A percentile compares a stretch with the other conserved stretches of the same genome.
phyloP scores from a whole-genome alignment of 2,329 filamentous ascomycete genomes.

The Colletotrichum godetiae region DNA sequence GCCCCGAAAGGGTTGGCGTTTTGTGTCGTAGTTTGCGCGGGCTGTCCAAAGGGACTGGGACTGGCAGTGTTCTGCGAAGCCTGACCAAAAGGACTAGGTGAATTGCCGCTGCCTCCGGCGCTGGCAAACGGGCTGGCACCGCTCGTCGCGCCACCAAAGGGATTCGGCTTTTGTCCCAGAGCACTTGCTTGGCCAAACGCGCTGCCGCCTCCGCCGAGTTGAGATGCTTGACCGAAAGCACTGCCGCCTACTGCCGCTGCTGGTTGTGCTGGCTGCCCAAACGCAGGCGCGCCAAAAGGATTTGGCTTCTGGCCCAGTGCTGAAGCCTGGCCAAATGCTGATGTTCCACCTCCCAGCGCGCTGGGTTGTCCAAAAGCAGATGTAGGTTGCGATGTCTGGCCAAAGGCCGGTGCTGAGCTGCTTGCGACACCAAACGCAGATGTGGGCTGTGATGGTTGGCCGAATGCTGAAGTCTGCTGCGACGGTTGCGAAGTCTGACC shows the following conservation, averaged over 20 bases:
- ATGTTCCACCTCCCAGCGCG: constrained; percentile 36
- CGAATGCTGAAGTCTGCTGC: constrained; percentile 44
- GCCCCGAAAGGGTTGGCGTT: constrained; percentile 25
- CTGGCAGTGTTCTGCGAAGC: constrained; percentile 19
- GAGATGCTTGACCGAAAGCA: constrained; percentile 48
- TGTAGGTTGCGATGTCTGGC: constrained; percentile 46
- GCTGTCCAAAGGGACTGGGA: constrained; percentile 29
- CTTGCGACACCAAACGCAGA: constrained; percentile 49
- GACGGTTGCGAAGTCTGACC: constrained; percentile 48
- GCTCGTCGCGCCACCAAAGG: constrained; percentile 46
- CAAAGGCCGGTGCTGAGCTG: constrained; percentile 47
- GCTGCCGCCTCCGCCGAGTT: constrained; percentile 21
- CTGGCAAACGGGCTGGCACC: constrained; percentile 34
- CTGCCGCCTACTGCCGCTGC: constrained; percentile 5
- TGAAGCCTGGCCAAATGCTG: constrained; percentile 51
- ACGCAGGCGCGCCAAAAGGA: constrained; percentile 40
- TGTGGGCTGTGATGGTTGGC: constrained; percentile 47
- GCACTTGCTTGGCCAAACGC: constrained; percentile 52
- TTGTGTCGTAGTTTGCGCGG: constrained; percentile 13
- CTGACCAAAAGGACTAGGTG: constrained; percentile 28
- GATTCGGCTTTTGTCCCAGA: constrained; percentile 51
- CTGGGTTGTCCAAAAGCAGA: constrained; percentile 47
- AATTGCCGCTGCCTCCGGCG: constrained; percentile 16
- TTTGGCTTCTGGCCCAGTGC: constrained; percentile 47
- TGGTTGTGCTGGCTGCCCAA: constrained; percentile 36